phyloP scores from a whole-genome alignment of 257 asterid genomes.

The Solanum tarapatanum region DNA sequence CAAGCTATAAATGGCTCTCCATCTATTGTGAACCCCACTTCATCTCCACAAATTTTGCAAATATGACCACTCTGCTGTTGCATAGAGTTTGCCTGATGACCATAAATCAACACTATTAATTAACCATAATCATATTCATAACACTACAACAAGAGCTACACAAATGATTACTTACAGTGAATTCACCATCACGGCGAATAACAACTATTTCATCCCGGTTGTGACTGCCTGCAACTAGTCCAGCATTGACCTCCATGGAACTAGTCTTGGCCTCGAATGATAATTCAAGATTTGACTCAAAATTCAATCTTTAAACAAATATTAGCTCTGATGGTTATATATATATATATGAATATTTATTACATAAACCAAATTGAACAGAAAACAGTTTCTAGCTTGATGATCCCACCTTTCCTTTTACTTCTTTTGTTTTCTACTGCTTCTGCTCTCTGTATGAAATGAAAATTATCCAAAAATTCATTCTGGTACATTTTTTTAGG shows the following conservation, averaged over 20 bases:
- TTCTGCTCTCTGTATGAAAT: background rate
- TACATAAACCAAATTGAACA: background rate
- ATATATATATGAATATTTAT: background rate
- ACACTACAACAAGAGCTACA: background rate
- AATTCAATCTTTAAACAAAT: background rate
- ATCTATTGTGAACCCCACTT: constrained; percentile 15
- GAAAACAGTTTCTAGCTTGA: background rate
- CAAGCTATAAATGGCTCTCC: constrained; percentile 27
- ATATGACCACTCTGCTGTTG: constrained; percentile 1
- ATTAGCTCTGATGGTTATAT: background rate
- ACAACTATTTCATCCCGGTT: constrained; percentile 8
- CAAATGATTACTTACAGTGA: background rate
- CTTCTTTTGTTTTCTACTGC: background rate
- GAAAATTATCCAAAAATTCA: background rate
- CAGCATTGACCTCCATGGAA: constrained; percentile 1
- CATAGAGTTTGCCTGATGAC: background rate
- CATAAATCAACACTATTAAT: background rate
- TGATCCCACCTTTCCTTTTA: background rate
- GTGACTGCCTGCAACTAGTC: constrained; percentile 10
- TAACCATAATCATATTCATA: background rate
- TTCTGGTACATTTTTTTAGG: background rate
- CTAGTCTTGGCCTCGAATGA: background rate
- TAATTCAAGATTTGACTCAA: background rate
- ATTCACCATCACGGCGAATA: constrained; percentile 3
- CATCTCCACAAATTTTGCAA: constrained; percentile 22